A percentile compares a stretch with the other conserved stretches of the same genome.
These are phyloP conservation scores for Lyophyllum decastes DNA, from an alignment of 768 basidiomycete species.

Conservation along the genomic window DNA sequence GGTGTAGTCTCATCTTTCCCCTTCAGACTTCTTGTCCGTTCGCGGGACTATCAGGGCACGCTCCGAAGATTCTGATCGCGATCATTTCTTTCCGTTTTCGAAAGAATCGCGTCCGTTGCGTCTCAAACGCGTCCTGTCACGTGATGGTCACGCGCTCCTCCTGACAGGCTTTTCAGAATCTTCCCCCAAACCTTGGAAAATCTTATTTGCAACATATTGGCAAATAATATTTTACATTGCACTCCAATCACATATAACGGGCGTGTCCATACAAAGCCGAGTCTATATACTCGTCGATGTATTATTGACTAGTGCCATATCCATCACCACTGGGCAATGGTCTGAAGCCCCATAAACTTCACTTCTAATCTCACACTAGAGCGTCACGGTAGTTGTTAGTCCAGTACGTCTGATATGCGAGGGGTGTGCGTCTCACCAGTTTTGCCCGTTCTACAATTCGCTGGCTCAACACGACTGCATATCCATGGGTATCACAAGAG, in stretches of 20 bases:
- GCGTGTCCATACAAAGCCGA: neutral
- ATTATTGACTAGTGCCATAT: conserved; percentile 26
- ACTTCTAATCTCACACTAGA: conserved; percentile 79
- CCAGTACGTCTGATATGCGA: neutral
- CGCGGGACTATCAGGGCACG: neutral
- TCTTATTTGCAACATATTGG: neutral
- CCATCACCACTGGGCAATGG: conserved; percentile 80
- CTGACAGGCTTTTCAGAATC: neutral
- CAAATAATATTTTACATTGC: neutral
- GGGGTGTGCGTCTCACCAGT: conserved; percentile 37
- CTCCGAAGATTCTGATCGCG: neutral
- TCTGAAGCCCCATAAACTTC: conserved; percentile 90
- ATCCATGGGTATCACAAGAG: too few relatives aligned
- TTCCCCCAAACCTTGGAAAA: neutral
- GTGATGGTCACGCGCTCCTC: neutral
- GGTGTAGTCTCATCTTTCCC: neutral
- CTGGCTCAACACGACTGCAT: conserved; percentile 78
- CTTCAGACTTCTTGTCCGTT: neutral
- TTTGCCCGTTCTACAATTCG: conserved; percentile 63
- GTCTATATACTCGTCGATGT: neutral
- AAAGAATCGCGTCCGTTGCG: neutral
- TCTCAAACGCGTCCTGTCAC: neutral
- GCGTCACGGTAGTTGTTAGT: conserved; percentile 1
- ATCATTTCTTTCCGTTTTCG: neutral
- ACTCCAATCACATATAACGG: neutral